A percentile compares a stretch with the other conserved stretches of the same genome.
These are phyloP conservation scores for Phytophthora fragariaefolia DNA, from an alignment of 352 stramenopile species.

Conservation along the genomic window DNA sequence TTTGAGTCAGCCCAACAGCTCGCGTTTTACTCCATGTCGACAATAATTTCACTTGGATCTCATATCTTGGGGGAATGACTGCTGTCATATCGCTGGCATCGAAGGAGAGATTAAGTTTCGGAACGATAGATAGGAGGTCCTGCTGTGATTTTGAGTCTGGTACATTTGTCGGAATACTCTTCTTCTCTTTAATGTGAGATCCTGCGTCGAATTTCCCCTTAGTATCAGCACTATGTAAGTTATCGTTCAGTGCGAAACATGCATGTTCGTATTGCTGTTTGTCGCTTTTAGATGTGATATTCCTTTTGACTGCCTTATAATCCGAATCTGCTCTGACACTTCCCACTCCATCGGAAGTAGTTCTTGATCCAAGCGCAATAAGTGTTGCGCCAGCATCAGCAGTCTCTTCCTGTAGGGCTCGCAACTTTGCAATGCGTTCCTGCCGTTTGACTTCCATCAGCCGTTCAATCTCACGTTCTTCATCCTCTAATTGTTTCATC, in stretches of 20 bases:
- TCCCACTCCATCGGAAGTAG: background rate
- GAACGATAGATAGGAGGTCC: constrained; percentile 26
- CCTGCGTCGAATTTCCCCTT: background rate
- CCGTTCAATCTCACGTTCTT: constrained; percentile 71
- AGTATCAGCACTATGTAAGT: constrained; percentile 7
- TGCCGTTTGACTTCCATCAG: constrained; percentile 71
- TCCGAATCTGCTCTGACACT: background rate
- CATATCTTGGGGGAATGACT: constrained; percentile 5
- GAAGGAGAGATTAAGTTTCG: constrained; percentile 35
- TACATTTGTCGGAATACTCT: background rate
- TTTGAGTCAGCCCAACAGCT: constrained; percentile 66
- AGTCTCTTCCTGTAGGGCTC: constrained; percentile 49
- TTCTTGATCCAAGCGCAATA: background rate
- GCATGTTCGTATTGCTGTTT: background rate
- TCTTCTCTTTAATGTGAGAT: background rate
- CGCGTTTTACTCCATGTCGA: constrained; percentile 73
- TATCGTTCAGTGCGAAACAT: background rate
- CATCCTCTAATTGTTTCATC: constrained; percentile 75
- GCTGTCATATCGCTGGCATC: background rate
- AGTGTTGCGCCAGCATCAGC: constrained; percentile 3
- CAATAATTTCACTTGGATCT: constrained; percentile 72
- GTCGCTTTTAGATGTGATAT: background rate
- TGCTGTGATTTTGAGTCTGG: constrained; percentile 4
- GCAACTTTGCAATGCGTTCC: constrained; percentile 62
- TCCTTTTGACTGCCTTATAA: background rate